Conservation (phyloP, 495 filamentous ascomycete genomes). For the Parathielavia appendiculata region DNA sequence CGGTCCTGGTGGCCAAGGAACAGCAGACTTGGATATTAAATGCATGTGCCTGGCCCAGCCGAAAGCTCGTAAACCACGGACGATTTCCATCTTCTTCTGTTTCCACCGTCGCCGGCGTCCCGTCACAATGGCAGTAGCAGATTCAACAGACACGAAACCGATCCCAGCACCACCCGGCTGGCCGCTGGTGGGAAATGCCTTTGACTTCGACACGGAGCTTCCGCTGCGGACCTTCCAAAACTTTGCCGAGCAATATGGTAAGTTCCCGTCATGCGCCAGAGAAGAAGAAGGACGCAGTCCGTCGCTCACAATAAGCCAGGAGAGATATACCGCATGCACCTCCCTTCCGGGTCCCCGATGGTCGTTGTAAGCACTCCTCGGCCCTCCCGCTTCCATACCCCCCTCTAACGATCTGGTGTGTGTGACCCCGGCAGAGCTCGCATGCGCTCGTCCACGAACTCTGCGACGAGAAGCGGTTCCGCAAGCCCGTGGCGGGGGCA, state of each 20-base stretch:
- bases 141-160: neutral
- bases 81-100: neutral
- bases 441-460: constrained; percentile 59
- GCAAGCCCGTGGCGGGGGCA: constrained; percentile 45
- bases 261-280: neutral
- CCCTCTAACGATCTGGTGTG: neutral
- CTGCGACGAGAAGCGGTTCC: constrained; percentile 63
- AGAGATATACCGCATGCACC: constrained; percentile 22
- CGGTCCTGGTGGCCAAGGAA: no score
- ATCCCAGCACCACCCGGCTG: constrained; percentile 55
- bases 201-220: constrained; percentile 49
- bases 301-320: constrained; percentile 1
- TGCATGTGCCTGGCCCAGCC: neutral
- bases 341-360: constrained; percentile 12
- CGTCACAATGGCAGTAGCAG: neutral
- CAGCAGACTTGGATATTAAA: no score
- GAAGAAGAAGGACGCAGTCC: neutral
- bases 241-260: constrained; percentile 55
- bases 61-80: neutral
- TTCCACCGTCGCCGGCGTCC: neutral
- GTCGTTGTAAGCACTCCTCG: constrained; percentile 15
- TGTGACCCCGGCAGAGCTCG: constrained; percentile 2
- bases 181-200: constrained; percentile 56
- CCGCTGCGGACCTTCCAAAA: constrained; percentile 50
- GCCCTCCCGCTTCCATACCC: neutral